Base-by-base conservation (phyloP, 2,329 filamentous ascomycete species). In the Claviceps pazoutovae region DNA sequence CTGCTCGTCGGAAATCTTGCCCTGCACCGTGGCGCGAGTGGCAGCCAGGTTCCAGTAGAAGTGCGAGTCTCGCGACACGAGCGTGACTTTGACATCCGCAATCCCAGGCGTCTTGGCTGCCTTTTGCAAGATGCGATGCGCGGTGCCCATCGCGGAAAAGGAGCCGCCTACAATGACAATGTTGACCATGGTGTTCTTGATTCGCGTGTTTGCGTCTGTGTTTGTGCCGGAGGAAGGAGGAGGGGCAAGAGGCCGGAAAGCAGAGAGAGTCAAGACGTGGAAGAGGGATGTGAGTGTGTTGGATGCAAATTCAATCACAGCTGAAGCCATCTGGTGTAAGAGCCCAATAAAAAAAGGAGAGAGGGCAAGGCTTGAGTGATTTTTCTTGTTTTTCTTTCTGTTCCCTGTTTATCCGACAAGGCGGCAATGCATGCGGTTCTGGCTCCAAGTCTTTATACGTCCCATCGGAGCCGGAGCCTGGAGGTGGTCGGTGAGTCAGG, bases 11-110 rank as follows among this genome's bases (percentile, higher is more conserved):
- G 67, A 64, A 51, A 77, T 63, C 37, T 67, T 61, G 30, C 69
- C 71, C 1, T 75, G 74, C 21, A 79, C 67, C 41, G 79, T 68
- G 56, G 73, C 74, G 39, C 76, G 74, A n/a, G 76, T 72, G 2
- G 76, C 71, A 1, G 75, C 75, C 6, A 79, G 55, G 57, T 78
- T 79, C 75, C 49, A 51, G n/a, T 46, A 51, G 37, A 51, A 51
- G 17, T 51, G 49, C 14, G 43, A 37, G 43, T 51, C 44, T 65
- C 76, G 64, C 38, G 74, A 74, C 14, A 79, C 37, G 17, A 51
- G 49, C 6, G 44, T 46, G 21, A 51, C 44, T 23, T 47, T 51
- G 17, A 46, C 19, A n/a, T n/a, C 30, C 44, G 16, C 16, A 9
- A n/a, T 5, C 11, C 21, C 23, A 34, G 30, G 17, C 45, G 45